Evolutionary conservation across 139 green algal genomes (phyloP).

Genomic region (Prasinococcaceae sp.): DNA sequence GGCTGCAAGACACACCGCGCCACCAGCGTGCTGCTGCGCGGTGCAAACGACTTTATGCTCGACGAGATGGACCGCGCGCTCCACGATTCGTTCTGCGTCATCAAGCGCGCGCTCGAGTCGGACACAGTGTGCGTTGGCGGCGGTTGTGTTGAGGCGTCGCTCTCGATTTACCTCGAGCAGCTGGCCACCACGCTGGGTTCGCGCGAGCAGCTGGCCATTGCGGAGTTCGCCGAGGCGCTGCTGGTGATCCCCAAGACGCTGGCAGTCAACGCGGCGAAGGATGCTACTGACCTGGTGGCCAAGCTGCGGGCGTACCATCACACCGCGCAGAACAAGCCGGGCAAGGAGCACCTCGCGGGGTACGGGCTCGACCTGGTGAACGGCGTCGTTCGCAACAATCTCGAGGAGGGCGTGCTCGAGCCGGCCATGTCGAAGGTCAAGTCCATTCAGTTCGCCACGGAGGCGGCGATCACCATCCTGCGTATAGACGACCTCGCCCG

Average conservation of each 20-base stretch:
- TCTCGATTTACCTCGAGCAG: slow-evolving; percentile 88
- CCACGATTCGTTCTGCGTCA: slow-evolving; percentile 93
- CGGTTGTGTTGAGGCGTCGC: slow-evolving; percentile 80
- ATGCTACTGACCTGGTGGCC: slow-evolving; percentile 85
- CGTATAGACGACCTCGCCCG: slow-evolving; percentile 98
- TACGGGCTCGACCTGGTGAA: slow-evolving; percentile 41
- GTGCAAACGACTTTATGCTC: slow-evolving; percentile 97
- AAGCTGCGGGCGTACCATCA: slow-evolving; percentile 87
- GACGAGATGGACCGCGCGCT: slow-evolving; percentile 95
- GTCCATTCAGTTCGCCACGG: slow-evolving; percentile 96
- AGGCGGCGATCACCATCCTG: slow-evolving; percentile 97
- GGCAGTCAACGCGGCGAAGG: slow-evolving; percentile 89
- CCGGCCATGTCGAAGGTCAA: slow-evolving; percentile 87
- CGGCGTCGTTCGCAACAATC: slow-evolving; percentile 55
- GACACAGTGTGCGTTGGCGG: slow-evolving; percentile 59
- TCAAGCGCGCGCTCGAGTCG: slow-evolving; percentile 93
- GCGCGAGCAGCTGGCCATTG: slow-evolving; percentile 94
- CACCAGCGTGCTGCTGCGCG: slow-evolving; percentile 68
- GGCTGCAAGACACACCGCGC: slow-evolving; percentile 36
- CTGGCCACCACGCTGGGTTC: slow-evolving; percentile 86
- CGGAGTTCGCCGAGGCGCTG: slow-evolving; percentile 78
- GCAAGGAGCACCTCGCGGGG: slow-evolving; percentile 36
- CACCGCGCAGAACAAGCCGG: slow-evolving; percentile 56
- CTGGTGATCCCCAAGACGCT: slow-evolving; percentile 85
- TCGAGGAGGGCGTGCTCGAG: slow-evolving; percentile 89